phyloP scores from a whole-genome alignment of 2,329 filamentous ascomycete genomes.

The Dothistroma pini region DNA sequence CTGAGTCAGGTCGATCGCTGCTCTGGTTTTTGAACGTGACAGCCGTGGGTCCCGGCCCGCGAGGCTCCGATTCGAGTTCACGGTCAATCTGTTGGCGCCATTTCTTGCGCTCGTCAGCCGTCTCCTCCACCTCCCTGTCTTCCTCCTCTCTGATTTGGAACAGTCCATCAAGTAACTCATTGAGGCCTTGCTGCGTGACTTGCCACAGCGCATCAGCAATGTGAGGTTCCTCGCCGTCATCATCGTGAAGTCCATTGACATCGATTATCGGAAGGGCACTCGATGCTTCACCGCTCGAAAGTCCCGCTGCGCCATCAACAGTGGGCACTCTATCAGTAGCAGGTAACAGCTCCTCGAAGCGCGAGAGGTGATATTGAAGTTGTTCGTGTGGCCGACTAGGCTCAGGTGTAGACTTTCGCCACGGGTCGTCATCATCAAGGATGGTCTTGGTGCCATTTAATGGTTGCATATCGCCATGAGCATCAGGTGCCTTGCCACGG shows the following conservation, averaged over 20 bases:
- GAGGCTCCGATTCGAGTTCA: conserved; percentile 18
- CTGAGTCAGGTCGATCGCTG: background rate
- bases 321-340: background rate
- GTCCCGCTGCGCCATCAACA: background rate
- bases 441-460: conserved; percentile 49
- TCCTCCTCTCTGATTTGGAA: conserved; percentile 79
- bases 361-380: conserved; percentile 20
- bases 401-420: conserved; percentile 23
- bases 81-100: conserved; percentile 44
- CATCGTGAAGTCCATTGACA: conserved; percentile 4
- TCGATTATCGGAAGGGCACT: background rate
- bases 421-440: conserved; percentile 52
- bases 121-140: conserved; percentile 64
- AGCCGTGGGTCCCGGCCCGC: conserved; percentile 33
- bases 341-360: conserved; percentile 33
- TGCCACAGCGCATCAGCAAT: conserved; percentile 81
- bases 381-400: conserved; percentile 11
- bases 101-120: conserved; percentile 58
- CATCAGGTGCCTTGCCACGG: conserved; percentile 34
- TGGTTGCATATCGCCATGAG: conserved; percentile 31
- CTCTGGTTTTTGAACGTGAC: conserved; percentile 33
- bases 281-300: background rate
- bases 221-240: conserved; percentile 14
- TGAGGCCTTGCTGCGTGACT: conserved; percentile 86
- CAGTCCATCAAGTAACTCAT: conserved; percentile 81